phyloP scores from a whole-genome alignment of 2,329 filamentous ascomycete species.

The Sclerotinia subarctica region DNA sequence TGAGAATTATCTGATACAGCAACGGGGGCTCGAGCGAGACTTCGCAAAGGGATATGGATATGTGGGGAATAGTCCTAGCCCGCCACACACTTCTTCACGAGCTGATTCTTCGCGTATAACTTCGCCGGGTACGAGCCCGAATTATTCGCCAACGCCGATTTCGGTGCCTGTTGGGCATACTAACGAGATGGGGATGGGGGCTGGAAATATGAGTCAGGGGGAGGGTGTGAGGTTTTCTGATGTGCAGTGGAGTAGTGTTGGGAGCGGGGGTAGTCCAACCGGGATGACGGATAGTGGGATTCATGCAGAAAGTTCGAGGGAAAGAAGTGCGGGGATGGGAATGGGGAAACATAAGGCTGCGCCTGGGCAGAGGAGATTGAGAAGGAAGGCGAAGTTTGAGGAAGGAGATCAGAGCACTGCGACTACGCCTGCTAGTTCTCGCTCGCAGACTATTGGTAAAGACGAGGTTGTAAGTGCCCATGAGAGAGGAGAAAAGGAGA shows the following conservation, averaged over 20 bases:
- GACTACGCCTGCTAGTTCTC: conserved; percentile 8
- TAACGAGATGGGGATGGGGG: not conserved
- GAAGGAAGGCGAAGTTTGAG: not conserved
- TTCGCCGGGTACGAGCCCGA: not conserved
- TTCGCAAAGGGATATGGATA: not conserved
- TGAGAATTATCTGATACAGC: not conserved
- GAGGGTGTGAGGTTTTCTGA: conserved; percentile 8
- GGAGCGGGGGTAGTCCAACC: not conserved
- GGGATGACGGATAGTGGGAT: not conserved
- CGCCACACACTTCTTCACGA: not conserved
- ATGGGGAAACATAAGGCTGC: conserved; percentile 2
- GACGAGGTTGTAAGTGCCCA: not conserved
- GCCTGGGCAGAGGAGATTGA: not conserved
- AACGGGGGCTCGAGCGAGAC: not conserved
- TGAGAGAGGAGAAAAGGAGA: not conserved
- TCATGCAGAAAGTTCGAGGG: not conserved
- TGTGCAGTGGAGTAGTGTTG: conserved; percentile 11
- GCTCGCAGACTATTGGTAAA: not conserved
- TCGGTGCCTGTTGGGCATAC: not conserved
- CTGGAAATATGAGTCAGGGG: not conserved
- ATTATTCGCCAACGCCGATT: not conserved
- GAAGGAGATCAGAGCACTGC: not conserved
- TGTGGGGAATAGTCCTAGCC: not conserved
- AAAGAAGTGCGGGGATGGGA: not conserved
- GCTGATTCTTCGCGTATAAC: not conserved